Base-by-base conservation (phyloP, 805 yeast species). In the Grigorovia yakushimaensis region DNA sequence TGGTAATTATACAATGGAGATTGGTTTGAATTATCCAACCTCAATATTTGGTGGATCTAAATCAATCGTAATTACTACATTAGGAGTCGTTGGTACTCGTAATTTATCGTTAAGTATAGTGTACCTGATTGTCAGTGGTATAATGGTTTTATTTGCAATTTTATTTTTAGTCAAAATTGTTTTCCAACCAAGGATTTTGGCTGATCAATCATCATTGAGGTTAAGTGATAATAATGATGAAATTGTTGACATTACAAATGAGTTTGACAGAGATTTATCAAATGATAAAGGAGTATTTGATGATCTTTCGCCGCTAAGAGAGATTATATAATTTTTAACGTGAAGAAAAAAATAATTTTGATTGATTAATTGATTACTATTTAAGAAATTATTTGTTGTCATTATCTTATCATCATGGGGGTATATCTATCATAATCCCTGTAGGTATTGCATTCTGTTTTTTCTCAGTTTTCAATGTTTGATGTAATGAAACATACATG, bases 31-130 rank as follows among this genome's bases (percentile, higher is more conserved):
- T 66, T 93, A 85, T 67, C 95, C 96, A 1, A 91, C 87, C 13
- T 63, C 81, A 0, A 66, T 77, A 4, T 93, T 80, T 68, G 94
- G 95, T 3, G 98, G 98, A n/a, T 78, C 86, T 19, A 93, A 93
- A 66, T 76, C 87, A 3, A 53, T 91, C 39, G 82, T 91, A 0
- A 65, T 93, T 19, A 81, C 96, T 9, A 88, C 96, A 4, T 82
- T 84, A 50, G 76, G 86, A 38, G 80, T 82, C 1, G 75, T 88
- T 54, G 98, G 98, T 10, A 97, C 96, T 13, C 73, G 95, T 44
- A 88, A 91, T 64, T 64, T 83, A 65, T 80, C 86, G 53, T 66
- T 93, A 50, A 96, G 97, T 2, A 76, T 93, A 18, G 82, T 94
- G 17, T 93, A 85, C 64, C 64, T 89, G 46, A 80, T 88, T 4